These are phyloP conservation scores for Sporisorium graminicola DNA, from an alignment of 1,284 basidiomycete species.

Conservation along the genomic window DNA sequence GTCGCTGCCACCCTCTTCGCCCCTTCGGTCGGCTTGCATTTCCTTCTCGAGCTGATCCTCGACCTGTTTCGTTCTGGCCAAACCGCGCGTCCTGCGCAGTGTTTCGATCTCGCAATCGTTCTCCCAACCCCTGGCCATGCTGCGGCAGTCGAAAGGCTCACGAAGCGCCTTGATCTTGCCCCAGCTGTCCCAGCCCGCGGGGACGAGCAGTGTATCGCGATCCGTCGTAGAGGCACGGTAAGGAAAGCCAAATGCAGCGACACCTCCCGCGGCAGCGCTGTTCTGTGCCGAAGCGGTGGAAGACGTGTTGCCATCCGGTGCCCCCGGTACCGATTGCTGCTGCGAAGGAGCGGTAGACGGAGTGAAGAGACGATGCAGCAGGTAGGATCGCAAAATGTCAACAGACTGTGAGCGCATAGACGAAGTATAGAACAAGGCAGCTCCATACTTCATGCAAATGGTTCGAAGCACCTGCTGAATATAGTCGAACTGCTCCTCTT, in stretches of 20 bases:
- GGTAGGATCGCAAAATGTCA: slow-evolving; percentile 84
- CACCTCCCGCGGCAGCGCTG: slow-evolving; percentile 65
- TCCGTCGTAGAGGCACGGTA: slow-evolving; percentile 91
- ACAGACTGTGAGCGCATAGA: slow-evolving; percentile 81
- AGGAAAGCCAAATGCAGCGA: slow-evolving; percentile 85
- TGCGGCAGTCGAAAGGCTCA: slow-evolving; percentile 88
- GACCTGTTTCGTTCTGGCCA: slow-evolving; percentile 32
- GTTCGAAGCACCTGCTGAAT: slow-evolving; percentile 94
- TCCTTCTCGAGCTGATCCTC: slow-evolving; percentile 55
- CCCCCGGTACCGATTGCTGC: neutral
- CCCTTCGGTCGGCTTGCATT: slow-evolving; percentile 18
- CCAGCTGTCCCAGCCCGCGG: slow-evolving; percentile 97
- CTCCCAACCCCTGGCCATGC: slow-evolving; percentile 81
- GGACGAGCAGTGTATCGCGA: slow-evolving; percentile 89
- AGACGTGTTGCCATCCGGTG: neutral
- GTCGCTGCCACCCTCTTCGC: slow-evolving; percentile 15
- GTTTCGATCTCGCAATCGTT: slow-evolving; percentile 56
- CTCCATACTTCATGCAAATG: slow-evolving; percentile 92
- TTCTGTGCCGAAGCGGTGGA: slow-evolving; percentile 1
- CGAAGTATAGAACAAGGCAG: slow-evolving; percentile 90
- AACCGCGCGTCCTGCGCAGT: slow-evolving; percentile 27
- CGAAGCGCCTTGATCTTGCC: slow-evolving; percentile 91
- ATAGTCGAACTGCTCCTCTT: slow-evolving; percentile 93
- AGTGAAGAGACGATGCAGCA: slow-evolving; percentile 86
- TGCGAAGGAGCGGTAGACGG: slow-evolving; percentile 71